Percentiles rank a stretch among this genome's conserved stretches.
These are phyloP conservation scores for Taphrina pruni DNA, from an alignment of 1,139 yeast species.

Conservation along the genomic window DNA sequence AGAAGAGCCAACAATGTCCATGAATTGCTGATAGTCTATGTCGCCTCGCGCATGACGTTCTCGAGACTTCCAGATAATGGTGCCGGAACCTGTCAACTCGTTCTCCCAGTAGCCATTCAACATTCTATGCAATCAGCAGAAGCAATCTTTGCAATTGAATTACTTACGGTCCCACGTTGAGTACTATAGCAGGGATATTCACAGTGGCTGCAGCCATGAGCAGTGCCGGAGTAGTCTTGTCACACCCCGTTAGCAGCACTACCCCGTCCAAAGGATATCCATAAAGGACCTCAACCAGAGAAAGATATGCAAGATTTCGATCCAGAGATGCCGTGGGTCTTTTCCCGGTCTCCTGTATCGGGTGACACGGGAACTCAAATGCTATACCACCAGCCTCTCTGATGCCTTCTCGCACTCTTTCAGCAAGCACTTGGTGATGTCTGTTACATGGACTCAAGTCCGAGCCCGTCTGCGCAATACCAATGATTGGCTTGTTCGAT, in stretches of 20 bases:
- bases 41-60: conserved; percentile 46
- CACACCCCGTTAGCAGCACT: conserved; percentile 52
- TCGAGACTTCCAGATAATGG: conserved; percentile 48
- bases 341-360: conserved; percentile 49
- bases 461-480: conserved; percentile 50
- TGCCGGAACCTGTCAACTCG: conserved; percentile 49
- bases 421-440: conserved; percentile 48
- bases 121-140: conserved; percentile 44
- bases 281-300: conserved; percentile 48
- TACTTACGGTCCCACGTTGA: conserved; percentile 52
- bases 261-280: conserved; percentile 50
- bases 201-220: conserved; percentile 53
- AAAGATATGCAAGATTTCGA: conserved; percentile 48
- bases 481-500: conserved; percentile 49
- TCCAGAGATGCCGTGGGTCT: conserved; percentile 49
- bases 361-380: conserved; percentile 49
- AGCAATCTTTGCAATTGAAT: not conserved
- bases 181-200: conserved; percentile 52
- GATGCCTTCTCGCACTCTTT: conserved; percentile 49
- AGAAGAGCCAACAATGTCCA: conserved; percentile 46
- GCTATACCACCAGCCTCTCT: conserved; percentile 48
- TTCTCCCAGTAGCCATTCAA: conserved; percentile 50
- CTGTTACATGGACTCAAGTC: conserved; percentile 49
- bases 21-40: conserved; percentile 45
- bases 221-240: conserved; percentile 53